These are phyloP conservation scores for Cladophialophora yegresii DNA, from an alignment of 2,329 filamentous ascomycete genomes.

Conservation along the genomic window DNA sequence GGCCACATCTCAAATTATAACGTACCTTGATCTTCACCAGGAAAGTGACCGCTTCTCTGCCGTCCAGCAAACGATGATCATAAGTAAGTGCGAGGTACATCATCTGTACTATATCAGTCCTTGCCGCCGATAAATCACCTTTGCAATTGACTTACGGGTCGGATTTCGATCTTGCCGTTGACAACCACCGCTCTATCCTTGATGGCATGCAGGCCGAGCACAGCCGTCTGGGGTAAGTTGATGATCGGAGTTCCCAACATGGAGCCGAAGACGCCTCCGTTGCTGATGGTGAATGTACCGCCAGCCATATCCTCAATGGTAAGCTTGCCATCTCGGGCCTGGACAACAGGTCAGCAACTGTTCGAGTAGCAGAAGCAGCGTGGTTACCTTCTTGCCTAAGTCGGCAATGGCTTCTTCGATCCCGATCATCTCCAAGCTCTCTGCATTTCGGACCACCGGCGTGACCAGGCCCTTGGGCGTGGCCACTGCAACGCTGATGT, in stretches of 20 bases:
- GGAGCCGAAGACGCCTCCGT: conserved; percentile 93
- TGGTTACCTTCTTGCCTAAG: conserved; percentile 82
- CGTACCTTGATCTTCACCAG: conserved; percentile 82
- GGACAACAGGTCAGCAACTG: conserved; percentile 20
- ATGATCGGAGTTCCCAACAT: conserved; percentile 98
- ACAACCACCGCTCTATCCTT: conserved; percentile 89
- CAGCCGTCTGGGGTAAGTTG: conserved; percentile 64
- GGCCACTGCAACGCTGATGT: conserved; percentile 94
- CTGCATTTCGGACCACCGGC: conserved; percentile 90
- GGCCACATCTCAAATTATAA: too few relatives aligned
- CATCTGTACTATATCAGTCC: conserved; percentile 59
- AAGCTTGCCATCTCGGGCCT: conserved; percentile 93
- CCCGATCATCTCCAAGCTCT: conserved; percentile 79
- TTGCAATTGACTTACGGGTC: conserved; percentile 61
- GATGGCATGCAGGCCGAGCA: conserved; percentile 91
- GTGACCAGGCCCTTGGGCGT: conserved; percentile 98
- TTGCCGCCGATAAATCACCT: background rate
- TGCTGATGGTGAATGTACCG: conserved; percentile 97
- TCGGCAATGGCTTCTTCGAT: conserved; percentile 93
- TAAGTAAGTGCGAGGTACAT: conserved; percentile 99
- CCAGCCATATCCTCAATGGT: conserved; percentile 99
- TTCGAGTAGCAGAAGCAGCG: background rate
- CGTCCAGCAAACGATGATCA: conserved; percentile 93
- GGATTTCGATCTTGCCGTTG: conserved; percentile 90
- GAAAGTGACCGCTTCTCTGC: conserved; percentile 93